Conservation (phyloP, 495 filamentous ascomycete species). For the Peziza echinospora region DNA sequence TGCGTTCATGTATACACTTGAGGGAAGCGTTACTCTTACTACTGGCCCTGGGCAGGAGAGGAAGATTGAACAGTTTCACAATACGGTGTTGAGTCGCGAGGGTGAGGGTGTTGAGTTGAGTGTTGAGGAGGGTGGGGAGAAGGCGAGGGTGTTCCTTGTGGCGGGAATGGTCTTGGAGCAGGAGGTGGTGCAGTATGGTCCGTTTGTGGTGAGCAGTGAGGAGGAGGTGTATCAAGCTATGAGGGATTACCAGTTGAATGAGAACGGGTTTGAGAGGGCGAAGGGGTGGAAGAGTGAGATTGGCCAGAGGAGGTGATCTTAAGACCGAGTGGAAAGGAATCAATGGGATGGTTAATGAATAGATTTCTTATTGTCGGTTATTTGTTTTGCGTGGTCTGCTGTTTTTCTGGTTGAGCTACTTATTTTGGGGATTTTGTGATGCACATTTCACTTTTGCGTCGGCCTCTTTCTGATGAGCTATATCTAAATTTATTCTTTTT, state of each 20-base stretch:
- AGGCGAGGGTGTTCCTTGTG: background rate
- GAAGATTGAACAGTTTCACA: constrained; percentile 51
- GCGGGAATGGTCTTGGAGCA: constrained; percentile 66
- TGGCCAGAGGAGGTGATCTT: no score
- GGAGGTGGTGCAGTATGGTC: constrained; percentile 85
- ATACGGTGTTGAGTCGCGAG: constrained; percentile 59
- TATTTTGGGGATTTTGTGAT: no score
- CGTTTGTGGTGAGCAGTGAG: constrained; percentile 66
- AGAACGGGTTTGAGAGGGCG: constrained; percentile 80
- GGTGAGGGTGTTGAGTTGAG: constrained; percentile 45
- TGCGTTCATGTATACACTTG: constrained; percentile 65
- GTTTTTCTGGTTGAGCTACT: no score
- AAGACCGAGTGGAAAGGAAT: no score
- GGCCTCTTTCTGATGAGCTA: no score
- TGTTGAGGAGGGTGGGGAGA: background rate
- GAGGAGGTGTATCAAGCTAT: constrained; percentile 84
- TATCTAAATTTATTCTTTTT: no score
- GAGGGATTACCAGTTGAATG: constrained; percentile 60
- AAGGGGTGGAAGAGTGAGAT: constrained; percentile 78
- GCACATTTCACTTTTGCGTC: no score
- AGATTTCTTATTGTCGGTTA: no score
- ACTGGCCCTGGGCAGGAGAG: constrained; percentile 31
- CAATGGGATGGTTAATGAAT: no score
- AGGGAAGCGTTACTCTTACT: constrained; percentile 47
- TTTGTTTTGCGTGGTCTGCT: no score